Conservation (phyloP, 306 rosid genomes). For the Canavalia ensiformis region DNA sequence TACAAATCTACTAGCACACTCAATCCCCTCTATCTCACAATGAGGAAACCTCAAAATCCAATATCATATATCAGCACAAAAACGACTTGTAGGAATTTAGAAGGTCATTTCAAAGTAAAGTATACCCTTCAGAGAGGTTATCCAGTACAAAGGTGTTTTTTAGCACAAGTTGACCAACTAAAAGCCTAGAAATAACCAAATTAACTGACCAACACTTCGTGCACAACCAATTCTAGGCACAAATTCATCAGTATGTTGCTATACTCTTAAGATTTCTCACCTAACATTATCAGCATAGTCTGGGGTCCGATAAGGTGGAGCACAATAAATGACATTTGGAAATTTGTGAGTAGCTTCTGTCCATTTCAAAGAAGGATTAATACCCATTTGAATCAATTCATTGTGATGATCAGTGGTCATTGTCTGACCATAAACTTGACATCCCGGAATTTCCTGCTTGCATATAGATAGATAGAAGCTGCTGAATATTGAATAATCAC, state of each 20-base stretch:
- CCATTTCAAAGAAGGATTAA: slow-evolving; percentile 81
- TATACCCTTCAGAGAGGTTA: background rate
- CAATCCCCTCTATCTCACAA: too few species aligned
- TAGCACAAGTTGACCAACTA: slow-evolving; percentile 10
- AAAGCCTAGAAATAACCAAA: slow-evolving; percentile 20
- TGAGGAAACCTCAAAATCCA: slow-evolving; percentile 1
- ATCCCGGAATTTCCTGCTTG: slow-evolving; percentile 75
- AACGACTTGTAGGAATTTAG: background rate
- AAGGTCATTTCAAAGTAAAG: background rate
- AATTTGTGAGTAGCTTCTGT: slow-evolving; percentile 57
- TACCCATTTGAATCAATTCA: slow-evolving; percentile 77
- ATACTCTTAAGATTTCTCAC: slow-evolving; percentile 53
- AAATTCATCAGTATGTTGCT: background rate
- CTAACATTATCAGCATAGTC: slow-evolving; percentile 83
- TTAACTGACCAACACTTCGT: slow-evolving; percentile 20
- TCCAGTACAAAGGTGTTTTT: background rate
- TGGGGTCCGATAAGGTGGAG: slow-evolving; percentile 83
- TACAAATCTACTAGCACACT: too few species aligned
- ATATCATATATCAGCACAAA: background rate
- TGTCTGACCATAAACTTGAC: slow-evolving; percentile 88
- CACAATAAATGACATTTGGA: slow-evolving; percentile 85
- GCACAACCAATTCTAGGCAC: slow-evolving; percentile 12
- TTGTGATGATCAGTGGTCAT: slow-evolving; percentile 81
- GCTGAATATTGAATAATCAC: background rate
- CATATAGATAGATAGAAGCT: slow-evolving; percentile 15